A percentile compares a stretch with the other conserved stretches of the same genome.
These are phyloP conservation scores for Colletotrichum euphorbiae DNA, from an alignment of 2,329 filamentous ascomycete species.

Conservation along the genomic window DNA sequence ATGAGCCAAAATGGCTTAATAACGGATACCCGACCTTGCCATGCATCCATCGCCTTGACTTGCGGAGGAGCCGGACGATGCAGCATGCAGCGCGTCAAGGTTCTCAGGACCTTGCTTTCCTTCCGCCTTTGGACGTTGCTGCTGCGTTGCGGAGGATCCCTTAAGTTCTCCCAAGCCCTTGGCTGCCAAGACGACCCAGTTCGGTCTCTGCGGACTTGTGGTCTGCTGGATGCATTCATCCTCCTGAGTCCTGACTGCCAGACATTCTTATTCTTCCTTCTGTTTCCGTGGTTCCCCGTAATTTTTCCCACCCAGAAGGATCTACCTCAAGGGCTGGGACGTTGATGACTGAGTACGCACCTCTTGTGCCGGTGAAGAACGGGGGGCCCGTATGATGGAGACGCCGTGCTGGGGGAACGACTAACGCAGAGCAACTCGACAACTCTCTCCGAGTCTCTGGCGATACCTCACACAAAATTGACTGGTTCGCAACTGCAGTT, in stretches of 20 bases:
- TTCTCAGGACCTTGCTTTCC: slow-evolving; percentile 22
- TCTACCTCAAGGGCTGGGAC: slow-evolving; percentile 14
- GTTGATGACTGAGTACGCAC: background rate
- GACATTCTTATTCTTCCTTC: background rate
- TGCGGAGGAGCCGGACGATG: slow-evolving; percentile 35
- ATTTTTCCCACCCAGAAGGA: background rate
- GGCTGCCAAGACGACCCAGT: slow-evolving; percentile 29
- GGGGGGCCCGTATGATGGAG: background rate
- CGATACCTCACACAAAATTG: slow-evolving; percentile 8
- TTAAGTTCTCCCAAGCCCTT: slow-evolving; percentile 24
- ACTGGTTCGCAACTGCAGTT: slow-evolving; percentile 14
- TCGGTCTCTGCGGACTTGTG: slow-evolving; percentile 18
- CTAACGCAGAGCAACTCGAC: background rate
- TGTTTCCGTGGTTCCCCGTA: slow-evolving; percentile 2
- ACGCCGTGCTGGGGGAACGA: slow-evolving; percentile 6
- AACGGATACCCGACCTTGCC: background rate
- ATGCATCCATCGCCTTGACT: background rate
- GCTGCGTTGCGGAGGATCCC: background rate
- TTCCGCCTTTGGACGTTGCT: slow-evolving; percentile 7
- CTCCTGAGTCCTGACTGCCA: slow-evolving; percentile 1
- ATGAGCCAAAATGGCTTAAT: slow-evolving; percentile 10
- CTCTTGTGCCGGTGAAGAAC: background rate
- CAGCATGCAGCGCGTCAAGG: slow-evolving; percentile 35
- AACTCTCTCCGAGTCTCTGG: background rate
- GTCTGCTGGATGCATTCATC: slow-evolving; percentile 13